Percentiles rank a stretch among this genome's conserved stretches.
Conservation (phyloP, 1,284 basidiomycete genomes). For the Schizophyllum amplum region DNA sequence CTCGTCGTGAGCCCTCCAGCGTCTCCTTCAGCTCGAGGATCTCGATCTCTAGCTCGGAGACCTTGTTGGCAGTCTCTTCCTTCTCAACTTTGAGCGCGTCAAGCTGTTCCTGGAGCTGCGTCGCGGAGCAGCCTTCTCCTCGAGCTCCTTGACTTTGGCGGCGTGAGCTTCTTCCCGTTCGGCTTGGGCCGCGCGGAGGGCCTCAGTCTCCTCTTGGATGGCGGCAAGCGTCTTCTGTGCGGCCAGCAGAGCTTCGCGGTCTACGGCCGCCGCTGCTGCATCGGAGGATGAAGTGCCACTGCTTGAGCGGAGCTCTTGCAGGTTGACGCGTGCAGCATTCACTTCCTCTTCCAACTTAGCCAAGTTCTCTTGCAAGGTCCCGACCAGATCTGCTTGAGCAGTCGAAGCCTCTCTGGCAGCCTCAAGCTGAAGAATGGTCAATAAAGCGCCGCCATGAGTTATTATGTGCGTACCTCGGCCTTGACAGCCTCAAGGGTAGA, state of each 20-base stretch:
- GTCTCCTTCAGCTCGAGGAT: conserved; percentile 70
- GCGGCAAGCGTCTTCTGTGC: conserved; percentile 55
- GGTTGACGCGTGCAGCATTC: conserved; percentile 38
- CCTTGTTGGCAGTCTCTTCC: conserved; percentile 66
- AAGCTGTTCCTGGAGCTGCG: conserved; percentile 45
- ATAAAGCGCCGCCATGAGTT: conserved; percentile 1
- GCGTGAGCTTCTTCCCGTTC: conserved; percentile 19
- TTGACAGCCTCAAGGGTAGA: conserved; percentile 31
- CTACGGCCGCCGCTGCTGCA: conserved; percentile 42
- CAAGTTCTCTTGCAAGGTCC: conserved; percentile 43
- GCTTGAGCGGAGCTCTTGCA: conserved; percentile 41
- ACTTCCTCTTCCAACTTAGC: conserved; percentile 44
- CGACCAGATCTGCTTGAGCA: conserved; percentile 36
- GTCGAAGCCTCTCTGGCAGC: conserved; percentile 32
- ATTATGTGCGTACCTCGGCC: conserved; percentile 39
- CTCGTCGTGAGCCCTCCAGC: conserved; percentile 57
- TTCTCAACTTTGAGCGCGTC: conserved; percentile 53
- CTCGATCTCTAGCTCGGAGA: conserved; percentile 75
- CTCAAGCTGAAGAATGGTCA: conserved; percentile 36
- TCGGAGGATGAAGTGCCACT: conserved; percentile 35
- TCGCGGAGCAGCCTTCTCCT: conserved; percentile 36
- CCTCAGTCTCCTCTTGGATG: conserved; percentile 44
- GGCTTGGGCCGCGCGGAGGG: conserved; percentile 36
- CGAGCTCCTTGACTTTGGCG: conserved; percentile 27
- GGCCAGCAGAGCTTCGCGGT: conserved; percentile 56